These are phyloP conservation scores for Lepidium sativum DNA, from an alignment of 345 rosid genomes.

Conservation along the genomic window DNA sequence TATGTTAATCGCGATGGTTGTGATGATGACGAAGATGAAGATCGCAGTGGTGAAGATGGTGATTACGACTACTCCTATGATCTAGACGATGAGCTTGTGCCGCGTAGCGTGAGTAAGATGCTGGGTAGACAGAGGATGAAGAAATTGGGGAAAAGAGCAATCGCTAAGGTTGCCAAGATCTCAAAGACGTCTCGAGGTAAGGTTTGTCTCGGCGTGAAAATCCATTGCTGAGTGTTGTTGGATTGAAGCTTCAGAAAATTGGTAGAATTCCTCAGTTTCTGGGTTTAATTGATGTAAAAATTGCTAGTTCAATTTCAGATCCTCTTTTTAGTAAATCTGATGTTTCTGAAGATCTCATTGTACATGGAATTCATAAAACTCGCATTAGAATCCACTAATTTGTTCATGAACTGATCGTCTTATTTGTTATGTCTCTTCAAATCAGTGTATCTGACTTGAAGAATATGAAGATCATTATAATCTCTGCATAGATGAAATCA, in stretches of 20 bases:
- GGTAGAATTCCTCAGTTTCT: conserved; percentile 11
- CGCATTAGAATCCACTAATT: background rate
- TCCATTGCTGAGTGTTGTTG: conserved; percentile 14
- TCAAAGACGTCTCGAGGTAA: conserved; percentile 30
- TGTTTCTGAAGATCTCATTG: background rate
- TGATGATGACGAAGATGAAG: conserved; percentile 17
- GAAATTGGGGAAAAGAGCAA: conserved; percentile 39
- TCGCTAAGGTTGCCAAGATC: conserved; percentile 34
- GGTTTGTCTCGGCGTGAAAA: conserved; percentile 33
- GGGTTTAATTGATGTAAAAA: conserved; percentile 16
- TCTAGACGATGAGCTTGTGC: conserved; percentile 41
- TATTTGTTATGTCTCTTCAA: background rate
- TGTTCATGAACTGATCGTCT: background rate
- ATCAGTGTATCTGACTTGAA: background rate
- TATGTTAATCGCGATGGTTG: background rate
- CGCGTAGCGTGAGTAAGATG: conserved; percentile 29
- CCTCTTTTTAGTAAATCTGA: background rate
- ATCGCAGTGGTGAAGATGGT: conserved; percentile 18
- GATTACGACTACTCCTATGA: conserved; percentile 33
- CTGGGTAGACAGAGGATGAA: conserved; percentile 39
- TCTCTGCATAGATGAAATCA: background rate
- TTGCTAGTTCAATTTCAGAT: conserved; percentile 6
- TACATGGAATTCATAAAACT: background rate
- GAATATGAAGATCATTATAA: background rate
- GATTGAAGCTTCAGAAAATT: background rate